Evolutionary conservation across 2,329 filamentous ascomycete species (phyloP), one percentile per base, ranked within the genome.

Genomic region (Hypoxylon rubiginosum): DNA sequence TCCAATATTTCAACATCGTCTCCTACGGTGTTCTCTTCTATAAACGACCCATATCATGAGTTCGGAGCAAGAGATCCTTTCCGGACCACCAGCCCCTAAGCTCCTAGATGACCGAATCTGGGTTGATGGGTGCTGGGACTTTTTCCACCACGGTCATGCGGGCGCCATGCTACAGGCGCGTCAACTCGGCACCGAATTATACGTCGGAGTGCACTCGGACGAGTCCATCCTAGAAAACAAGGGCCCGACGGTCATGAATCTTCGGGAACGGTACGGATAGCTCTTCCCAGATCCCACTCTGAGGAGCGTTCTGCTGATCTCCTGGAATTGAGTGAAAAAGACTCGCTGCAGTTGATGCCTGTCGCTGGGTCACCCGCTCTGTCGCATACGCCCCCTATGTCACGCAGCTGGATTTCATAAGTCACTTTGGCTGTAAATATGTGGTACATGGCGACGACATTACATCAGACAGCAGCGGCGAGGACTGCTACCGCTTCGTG

Each of bases 91-190:
- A 49, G 85, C 84, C 58, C 82, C 84, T 36, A 83, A 86, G 77
- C 81, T 89, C 8, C 80, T 87, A 34, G 86, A 89, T 28, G 89
- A 92, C 74, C 90, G 95, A 71, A 92, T 99, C 75, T 99, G 97
- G 97, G 92, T 99, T 26, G 96, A 99, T 79, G 96, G 96, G 68
- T 99, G 96, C 85, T 99, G 97, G 83, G 96, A 99, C 83, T 99
- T 99, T 82, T 97, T 94, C 82, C 96, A 99, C 79, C 96, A 98
- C 79, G 96, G 96, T 74, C 96, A 99, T 83, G 96, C 96, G 4
- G 96, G 96, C 66, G 96, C 96, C 70, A 97, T 98, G 86, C 89
- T 99, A 52, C 96, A 99, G 81, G 96, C 96, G 54, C 92, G 96
- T 69, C 94, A 94, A 79, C 87, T 98, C 19, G 96, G 96, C 72